Conservation (phyloP, 352 stramenopile species). For the Phytophthora sansomeana region DNA sequence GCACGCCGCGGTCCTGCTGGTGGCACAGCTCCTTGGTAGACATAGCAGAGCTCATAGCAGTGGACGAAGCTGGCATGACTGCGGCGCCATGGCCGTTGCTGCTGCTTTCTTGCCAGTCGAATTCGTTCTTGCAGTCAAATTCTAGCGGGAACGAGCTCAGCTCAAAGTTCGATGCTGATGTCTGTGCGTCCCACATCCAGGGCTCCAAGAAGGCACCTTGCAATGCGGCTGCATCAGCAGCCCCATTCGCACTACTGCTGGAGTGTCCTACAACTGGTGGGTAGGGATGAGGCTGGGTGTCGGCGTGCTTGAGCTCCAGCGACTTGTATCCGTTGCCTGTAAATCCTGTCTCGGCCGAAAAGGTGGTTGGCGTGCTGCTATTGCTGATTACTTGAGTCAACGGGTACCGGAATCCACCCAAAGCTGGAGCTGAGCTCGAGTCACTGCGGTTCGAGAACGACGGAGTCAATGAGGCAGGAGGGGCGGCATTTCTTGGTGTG, state of each 20-base stretch:
- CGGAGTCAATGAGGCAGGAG: slow-evolving; percentile 9
- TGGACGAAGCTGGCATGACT: slow-evolving; percentile 11
- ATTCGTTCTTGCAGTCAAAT: slow-evolving; percentile 44
- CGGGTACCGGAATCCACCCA: slow-evolving; percentile 47
- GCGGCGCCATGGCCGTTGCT: slow-evolving; percentile 13
- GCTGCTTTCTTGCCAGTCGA: slow-evolving; percentile 56
- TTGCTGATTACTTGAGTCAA: slow-evolving; percentile 21
- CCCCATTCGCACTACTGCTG: slow-evolving; percentile 17
- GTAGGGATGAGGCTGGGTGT: slow-evolving; percentile 52
- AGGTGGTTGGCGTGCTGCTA: slow-evolving; percentile 8
- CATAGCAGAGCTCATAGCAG: slow-evolving; percentile 31
- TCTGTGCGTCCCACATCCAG: slow-evolving; percentile 68
- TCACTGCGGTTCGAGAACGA: slow-evolving; percentile 35
- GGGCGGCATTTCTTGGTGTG: slow-evolving; percentile 33
- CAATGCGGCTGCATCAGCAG: slow-evolving; percentile 44
- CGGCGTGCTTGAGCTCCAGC: slow-evolving; percentile 36
- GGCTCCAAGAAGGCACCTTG: slow-evolving; percentile 66
- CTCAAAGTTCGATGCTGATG: slow-evolving; percentile 52
- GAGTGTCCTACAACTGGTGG: neutral
- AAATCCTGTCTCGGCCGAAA: slow-evolving; percentile 17
- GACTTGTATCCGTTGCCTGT: slow-evolving; percentile 25
- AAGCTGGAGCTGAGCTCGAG: slow-evolving; percentile 15
- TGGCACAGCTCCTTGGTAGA: slow-evolving; percentile 44
- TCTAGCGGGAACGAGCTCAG: slow-evolving; percentile 52
- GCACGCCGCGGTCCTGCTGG: slow-evolving; percentile 44